These are phyloP conservation scores for Theileria annulata DNA, from an alignment of 169 alveolate species.

Conservation along the genomic window DNA sequence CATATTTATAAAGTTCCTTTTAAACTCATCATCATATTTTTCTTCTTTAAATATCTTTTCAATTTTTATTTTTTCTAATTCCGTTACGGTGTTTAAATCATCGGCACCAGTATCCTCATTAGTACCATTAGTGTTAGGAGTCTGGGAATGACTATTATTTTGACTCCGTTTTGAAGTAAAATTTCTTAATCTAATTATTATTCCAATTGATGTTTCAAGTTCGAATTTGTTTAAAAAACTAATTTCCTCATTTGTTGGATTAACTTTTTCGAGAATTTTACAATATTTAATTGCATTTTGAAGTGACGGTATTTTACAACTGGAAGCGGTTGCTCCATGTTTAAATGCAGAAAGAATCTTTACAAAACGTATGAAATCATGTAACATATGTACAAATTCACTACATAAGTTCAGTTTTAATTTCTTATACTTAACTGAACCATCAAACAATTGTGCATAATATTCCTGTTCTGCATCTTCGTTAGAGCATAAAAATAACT, in stretches of 20 bases:
- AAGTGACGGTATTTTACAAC: constrained; percentile 31
- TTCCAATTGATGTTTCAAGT: neutral
- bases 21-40: neutral
- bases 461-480: neutral
- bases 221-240: neutral
- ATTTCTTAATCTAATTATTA: neutral
- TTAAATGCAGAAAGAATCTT: constrained; percentile 29
- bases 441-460: constrained; percentile 41
- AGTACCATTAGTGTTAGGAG: neutral
- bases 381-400: constrained; percentile 32
- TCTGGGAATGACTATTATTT: neutral
- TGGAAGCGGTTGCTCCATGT: constrained; percentile 3
- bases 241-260: neutral
- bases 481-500: constrained; percentile 16
- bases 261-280: constrained; percentile 8
- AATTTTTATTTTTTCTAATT: neutral
- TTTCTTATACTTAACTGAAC: constrained; percentile 23
- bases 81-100: neutral
- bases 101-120: neutral
- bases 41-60: constrained; percentile 1
- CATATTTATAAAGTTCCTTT: neutral
- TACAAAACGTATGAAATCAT: constrained; percentile 45
- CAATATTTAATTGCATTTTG: constrained; percentile 27
- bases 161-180: neutral
- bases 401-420: constrained; percentile 35